phyloP scores from a whole-genome alignment of 306 rosid genomes.

The Malus asiatica region DNA sequence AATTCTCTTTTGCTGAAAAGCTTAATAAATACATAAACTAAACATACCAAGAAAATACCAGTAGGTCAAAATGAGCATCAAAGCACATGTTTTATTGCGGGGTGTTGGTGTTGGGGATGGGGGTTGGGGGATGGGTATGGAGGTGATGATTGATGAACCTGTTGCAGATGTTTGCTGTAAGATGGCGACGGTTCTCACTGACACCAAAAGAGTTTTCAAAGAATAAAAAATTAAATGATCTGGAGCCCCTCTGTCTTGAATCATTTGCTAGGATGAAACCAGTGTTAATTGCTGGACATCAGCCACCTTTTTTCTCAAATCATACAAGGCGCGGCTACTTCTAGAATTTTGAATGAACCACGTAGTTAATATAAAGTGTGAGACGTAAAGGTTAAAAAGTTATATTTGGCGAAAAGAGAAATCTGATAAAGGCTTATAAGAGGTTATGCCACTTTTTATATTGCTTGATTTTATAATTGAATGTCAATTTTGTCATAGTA shows the following conservation, averaged over 20 bases:
- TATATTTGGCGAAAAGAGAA: too few species aligned
- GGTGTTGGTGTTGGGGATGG: background rate
- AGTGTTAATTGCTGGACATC: background rate
- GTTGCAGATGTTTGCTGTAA: background rate
- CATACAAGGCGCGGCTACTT: background rate
- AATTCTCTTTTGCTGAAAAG: too few species aligned
- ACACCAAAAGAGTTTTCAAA: background rate
- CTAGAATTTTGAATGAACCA: background rate
- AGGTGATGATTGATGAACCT: background rate
- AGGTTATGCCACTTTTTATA: too few species aligned
- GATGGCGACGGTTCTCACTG: background rate
- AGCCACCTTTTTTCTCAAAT: background rate
- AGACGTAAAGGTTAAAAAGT: too few species aligned
- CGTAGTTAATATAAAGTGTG: background rate
- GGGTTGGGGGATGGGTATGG: background rate
- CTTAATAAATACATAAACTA: too few species aligned
- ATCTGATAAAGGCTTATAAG: too few species aligned
- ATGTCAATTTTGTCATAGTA: too few species aligned
- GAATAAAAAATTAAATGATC: conserved; percentile 7
- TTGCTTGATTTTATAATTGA: too few species aligned
- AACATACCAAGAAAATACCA: too few species aligned
- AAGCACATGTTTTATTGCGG: background rate
- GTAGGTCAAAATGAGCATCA: too few species aligned
- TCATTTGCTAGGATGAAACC: background rate
- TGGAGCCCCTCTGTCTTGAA: conserved; percentile 24